phyloP scores from a whole-genome alignment of 306 rosid genomes.

The Gastrolobium bilobum region DNA sequence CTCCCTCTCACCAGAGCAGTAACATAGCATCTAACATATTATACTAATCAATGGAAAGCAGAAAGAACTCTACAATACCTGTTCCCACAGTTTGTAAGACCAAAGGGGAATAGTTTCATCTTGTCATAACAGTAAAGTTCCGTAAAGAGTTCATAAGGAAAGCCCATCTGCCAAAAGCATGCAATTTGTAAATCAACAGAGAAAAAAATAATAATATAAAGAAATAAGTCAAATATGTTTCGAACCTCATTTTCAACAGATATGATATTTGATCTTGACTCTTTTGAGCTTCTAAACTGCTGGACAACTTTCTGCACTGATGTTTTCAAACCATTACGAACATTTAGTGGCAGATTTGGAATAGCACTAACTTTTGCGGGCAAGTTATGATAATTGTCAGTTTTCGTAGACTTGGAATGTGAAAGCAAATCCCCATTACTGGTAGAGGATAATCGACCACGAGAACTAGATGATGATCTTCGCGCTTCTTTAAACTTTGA shows the following conservation, averaged over 20 bases:
- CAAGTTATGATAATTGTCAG: conserved; percentile 60
- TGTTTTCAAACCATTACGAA: conserved; percentile 71
- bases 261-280: conserved; percentile 49
- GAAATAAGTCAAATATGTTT: conserved; percentile 44
- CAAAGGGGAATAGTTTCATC: conserved; percentile 73
- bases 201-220: conserved; percentile 27
- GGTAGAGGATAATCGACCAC: conserved; percentile 53
- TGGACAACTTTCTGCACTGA: conserved; percentile 77
- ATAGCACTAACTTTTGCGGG: conserved; percentile 55
- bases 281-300: conserved; percentile 78
- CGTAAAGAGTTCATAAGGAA: conserved; percentile 71
- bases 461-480: conserved; percentile 53
- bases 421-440: conserved; percentile 55
- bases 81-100: conserved; percentile 84
- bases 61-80: conserved; percentile 61
- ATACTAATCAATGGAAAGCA: conserved; percentile 37
- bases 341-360: conserved; percentile 65
- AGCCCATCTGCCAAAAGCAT: conserved; percentile 62
- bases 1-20: conserved; percentile 19
- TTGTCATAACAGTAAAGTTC: conserved; percentile 71
- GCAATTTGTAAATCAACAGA: conserved; percentile 47
- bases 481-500: conserved; percentile 53
- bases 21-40: conserved; percentile 34
- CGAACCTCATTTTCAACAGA: conserved; percentile 63
- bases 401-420: conserved; percentile 53